These are phyloP conservation scores for Spathaspora passalidarum DNA, from an alignment of 805 yeast genomes.

Conservation along the genomic window DNA sequence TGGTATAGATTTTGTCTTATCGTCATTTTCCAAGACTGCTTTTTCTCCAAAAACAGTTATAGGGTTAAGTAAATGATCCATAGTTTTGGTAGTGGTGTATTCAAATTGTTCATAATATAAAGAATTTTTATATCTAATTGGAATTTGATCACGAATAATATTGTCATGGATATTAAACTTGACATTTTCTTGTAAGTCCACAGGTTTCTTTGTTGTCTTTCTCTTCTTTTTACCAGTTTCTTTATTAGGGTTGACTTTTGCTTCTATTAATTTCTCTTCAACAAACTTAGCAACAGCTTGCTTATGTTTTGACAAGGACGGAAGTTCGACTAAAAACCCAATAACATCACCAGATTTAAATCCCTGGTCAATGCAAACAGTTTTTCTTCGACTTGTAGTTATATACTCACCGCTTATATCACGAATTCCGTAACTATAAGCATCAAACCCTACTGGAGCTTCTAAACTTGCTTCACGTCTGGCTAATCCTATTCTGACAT, in stretches of 20 bases:
- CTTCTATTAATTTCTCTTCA: slow-evolving; percentile 6
- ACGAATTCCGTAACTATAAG: slow-evolving; percentile 87
- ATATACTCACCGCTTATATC: slow-evolving; percentile 74
- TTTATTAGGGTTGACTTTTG: slow-evolving; percentile 4
- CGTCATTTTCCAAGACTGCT: slow-evolving; percentile 52
- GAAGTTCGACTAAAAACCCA: slow-evolving; percentile 74
- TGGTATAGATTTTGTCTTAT: slow-evolving; percentile 35
- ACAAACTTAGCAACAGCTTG: slow-evolving; percentile 34
- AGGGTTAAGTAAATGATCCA: slow-evolving; percentile 74
- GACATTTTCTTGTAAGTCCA: slow-evolving; percentile 13
- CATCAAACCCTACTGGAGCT: slow-evolving; percentile 95
- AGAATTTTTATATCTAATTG: slow-evolving; percentile 75
- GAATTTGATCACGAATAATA: slow-evolving; percentile 77
- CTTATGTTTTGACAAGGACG: slow-evolving; percentile 47
- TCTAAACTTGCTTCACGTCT: slow-evolving; percentile 86
- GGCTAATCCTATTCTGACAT: slow-evolving; percentile 80
- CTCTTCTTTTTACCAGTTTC: slow-evolving; percentile 12
- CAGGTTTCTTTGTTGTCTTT: slow-evolving; percentile 15
- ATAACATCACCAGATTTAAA: slow-evolving; percentile 76
- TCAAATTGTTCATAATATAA: slow-evolving; percentile 85
- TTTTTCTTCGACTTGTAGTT: slow-evolving; percentile 67
- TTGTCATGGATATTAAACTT: slow-evolving; percentile 32
- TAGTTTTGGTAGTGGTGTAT: slow-evolving; percentile 61
- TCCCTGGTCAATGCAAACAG: slow-evolving; percentile 48
- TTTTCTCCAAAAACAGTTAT: slow-evolving; percentile 68